These are phyloP conservation scores for Heliamphora pulchella DNA, from an alignment of 179 eudicot genomes.

Conservation along the genomic window DNA sequence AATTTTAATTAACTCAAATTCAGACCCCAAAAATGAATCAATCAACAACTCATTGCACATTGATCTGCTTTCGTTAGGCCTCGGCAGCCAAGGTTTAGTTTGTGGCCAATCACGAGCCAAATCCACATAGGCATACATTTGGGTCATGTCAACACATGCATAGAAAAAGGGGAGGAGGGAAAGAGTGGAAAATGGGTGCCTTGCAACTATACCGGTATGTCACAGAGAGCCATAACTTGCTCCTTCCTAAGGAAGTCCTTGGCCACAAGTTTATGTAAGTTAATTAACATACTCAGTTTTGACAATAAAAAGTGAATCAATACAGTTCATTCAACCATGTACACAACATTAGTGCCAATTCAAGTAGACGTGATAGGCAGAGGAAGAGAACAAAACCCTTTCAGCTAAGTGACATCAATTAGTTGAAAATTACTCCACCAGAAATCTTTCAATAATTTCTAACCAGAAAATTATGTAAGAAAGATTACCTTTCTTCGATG, in stretches of 20 bases:
- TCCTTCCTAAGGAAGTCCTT: neutral
- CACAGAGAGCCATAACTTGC: neutral
- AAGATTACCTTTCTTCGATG: conserved; percentile 75
- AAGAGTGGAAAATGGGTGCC: neutral
- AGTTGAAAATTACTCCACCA: neutral
- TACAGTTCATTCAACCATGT: neutral
- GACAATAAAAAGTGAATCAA: neutral
- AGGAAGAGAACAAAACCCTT: neutral
- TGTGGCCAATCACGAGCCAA: too few relatives aligned
- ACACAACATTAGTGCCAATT: neutral
- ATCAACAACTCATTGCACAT: too few relatives aligned
- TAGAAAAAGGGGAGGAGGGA: neutral
- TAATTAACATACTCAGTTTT: neutral
- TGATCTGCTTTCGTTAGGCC: too few relatives aligned
- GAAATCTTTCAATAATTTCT: neutral
- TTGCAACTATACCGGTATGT: neutral
- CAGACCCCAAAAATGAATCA: too few relatives aligned
- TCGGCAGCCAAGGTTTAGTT: too few relatives aligned
- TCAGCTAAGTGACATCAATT: neutral
- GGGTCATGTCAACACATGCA: neutral
- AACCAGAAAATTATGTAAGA: neutral
- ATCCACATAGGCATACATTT: too few relatives aligned
- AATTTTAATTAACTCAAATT: too few relatives aligned
- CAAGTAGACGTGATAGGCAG: neutral
- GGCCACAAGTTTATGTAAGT: neutral